Evolutionary conservation across 139 green algal species (phyloP), one percentile per base, ranked within the genome.

Genomic region (Pseudopediastrum boryanum): DNA sequence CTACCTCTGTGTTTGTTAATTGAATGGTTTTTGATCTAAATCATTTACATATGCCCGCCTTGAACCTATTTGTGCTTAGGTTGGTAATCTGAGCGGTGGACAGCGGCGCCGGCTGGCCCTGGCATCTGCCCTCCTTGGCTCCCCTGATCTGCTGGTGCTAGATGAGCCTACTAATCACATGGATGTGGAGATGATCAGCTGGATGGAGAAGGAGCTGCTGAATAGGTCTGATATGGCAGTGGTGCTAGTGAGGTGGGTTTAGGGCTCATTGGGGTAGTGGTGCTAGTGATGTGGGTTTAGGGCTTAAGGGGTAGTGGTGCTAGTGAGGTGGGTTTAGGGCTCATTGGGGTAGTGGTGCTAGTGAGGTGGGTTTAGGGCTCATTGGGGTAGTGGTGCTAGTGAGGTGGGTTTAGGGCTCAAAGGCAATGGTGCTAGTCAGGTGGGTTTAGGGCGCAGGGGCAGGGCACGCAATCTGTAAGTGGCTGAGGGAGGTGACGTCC

Each of bases 81-180:
- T 64, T 75, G 23, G 42, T 39, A 64, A 83, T 73, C 62, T 90
- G 54, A 90, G 77, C 13, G 90, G 91, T 19, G 92, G 90, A 16
- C 90, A 95, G 90, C 75, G 74, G 43, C 87, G 91, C 61, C 85
- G 89, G 2, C 90, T 94, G 42, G 92, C 89, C 0, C 81, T 96
- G 42, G 92, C 91, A 1, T 84, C 85, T 1, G 87, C 90, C 23
- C 87, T 95, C 66, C 83, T 96, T 42, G 84, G 87, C 2, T 76
- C 76, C 29, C 92, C 92, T 21, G 91, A 96, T 69, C 83, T 96
- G 13, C 76, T 96, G 44, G 80, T 96, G 19, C 78, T 94, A 64
- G 92, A 95, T 71, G 87, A 94, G 86, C 90, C 91, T 1, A 94
- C 91, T 50, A 95, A 95, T 68, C 88, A 94, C 83, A 89, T 95